Evolutionary conservation across 176 grass and related monocot species (phyloP).

Genomic region (sorghum (Sorghum bicolor)): DNA sequence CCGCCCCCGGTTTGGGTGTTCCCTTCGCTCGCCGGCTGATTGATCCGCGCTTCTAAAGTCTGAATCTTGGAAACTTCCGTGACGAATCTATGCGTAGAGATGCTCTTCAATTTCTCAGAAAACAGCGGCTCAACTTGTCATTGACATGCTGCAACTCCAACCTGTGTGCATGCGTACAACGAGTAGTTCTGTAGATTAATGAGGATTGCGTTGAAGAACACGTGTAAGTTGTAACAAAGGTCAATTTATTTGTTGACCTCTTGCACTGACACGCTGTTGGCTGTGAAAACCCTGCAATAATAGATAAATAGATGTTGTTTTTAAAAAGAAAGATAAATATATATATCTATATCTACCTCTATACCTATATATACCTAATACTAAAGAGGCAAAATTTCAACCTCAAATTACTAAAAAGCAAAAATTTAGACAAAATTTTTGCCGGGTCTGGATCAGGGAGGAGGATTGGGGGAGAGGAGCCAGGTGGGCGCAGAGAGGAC

Average conservation of each 20-base stretch:
- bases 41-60: no score
- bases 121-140: neutral
- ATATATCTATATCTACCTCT: no score
- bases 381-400: no score
- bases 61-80: neutral
- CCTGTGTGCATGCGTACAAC: neutral
- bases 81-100: neutral
- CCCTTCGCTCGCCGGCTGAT: conserved; percentile 20
- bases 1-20: conserved; percentile 54
- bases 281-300: neutral
- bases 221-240: neutral
- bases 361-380: no score
- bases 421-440: no score
- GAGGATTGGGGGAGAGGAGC: no score
- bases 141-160: conserved; percentile 12
- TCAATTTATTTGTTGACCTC: conserved; percentile 6
- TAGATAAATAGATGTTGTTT: neutral
- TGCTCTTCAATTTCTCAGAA: neutral
- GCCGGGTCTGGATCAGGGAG: no score
- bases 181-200: neutral
- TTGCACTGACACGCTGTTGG: neutral
- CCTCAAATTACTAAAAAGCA: no score
- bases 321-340: neutral
- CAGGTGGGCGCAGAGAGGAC: no score
- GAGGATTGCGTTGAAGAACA: neutral